Conservation (phyloP, 352 stramenopile species). For the Phytopythium montanum region DNA sequence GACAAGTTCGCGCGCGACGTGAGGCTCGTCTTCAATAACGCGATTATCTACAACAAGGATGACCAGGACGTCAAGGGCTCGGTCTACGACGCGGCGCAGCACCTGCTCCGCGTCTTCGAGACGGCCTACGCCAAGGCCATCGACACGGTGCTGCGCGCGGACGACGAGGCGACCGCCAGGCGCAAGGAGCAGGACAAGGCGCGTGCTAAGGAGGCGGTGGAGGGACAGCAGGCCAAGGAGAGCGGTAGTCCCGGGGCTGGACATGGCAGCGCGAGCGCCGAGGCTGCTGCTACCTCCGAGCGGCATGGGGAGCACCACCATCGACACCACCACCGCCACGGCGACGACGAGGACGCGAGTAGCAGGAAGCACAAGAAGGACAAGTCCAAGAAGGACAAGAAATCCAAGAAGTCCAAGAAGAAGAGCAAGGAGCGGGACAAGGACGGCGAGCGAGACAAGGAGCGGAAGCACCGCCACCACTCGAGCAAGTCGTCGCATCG, state of each 20-base stretch:
- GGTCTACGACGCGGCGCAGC: slow-evolving; percentile 75
- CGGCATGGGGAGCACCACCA: slow-evolving; percentile 28
- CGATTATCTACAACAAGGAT: slow-evolving; percentile 74
- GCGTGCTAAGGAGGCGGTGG: slow-evolving; percentile 13
- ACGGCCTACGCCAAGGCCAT: slow-evolving; percentile 74
- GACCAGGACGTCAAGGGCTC: slow-evolving; percentile 73
- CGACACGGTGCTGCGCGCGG: slow-evolving; percentile 49
- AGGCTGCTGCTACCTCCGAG: slow-evolving; percentile 12
- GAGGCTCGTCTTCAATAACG: slow-evolving; percentile 81
- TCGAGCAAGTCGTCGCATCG: slow-evolving; percentile 25
- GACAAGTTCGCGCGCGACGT: slow-evolving; percentile 83
- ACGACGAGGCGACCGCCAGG: slow-evolving; percentile 24
- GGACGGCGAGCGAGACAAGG: slow-evolving; percentile 22
- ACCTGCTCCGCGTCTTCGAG: slow-evolving; percentile 79
- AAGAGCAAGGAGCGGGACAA: slow-evolving; percentile 62
- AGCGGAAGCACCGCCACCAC: slow-evolving; percentile 24
- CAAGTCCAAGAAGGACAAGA: slow-evolving; percentile 62
- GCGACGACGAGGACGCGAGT: slow-evolving; percentile 16
- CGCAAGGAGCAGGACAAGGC: slow-evolving; percentile 27
- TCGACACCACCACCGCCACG: slow-evolving; percentile 7
- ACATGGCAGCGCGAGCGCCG: slow-evolving; percentile 8
- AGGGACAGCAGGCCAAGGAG: slow-evolving; percentile 2
- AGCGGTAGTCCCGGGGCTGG: slow-evolving; percentile 3
- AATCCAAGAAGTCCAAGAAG: slow-evolving; percentile 73
- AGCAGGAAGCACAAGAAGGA: slow-evolving; percentile 49